Base-by-base conservation (phyloP, 2,329 filamentous ascomycete genomes). In the Botrytis hyacinthi region DNA sequence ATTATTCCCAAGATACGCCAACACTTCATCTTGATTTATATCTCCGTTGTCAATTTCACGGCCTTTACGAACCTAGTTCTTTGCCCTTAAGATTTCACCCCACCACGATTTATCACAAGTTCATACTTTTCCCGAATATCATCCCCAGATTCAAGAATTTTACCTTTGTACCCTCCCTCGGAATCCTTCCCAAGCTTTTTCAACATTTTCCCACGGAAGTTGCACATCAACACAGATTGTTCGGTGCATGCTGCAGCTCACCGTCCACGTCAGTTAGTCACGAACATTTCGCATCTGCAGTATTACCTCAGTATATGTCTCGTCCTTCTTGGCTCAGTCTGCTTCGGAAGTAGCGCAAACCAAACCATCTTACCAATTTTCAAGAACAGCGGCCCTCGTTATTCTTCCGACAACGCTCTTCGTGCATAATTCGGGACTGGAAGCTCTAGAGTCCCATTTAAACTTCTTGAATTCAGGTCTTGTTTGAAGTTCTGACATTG, bases 231-330 rank as follows among this genome's bases (percentile, higher is more conserved):
- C 65, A 73, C 51, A 63, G 73, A 62, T 74, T 60, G 42, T 59
- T 74, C 71, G 75, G 73, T 73, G 66, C 71, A 72, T 74, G 73
- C 76, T 78, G 77, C 76, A 76, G 74, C 73, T 76, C 75, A 76
- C 74, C 74, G 74, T 76, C 74, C 76, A 78, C 75, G 75, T 79
- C 76, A 77, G 73, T 75, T 73, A 62, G 70, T 76, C 77, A 77
- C 77, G 73, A 78, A 76, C 73, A 75, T 76, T 77, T 68, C 70
- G 74, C 73, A 75, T 71, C 78, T 80, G 78, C 76, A 66, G 79
- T 80, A 78, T 78, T 77, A 80, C 78, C 78, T 78, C 76, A 76
- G 67, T 76, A 75, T 74, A 74, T 75, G 42, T 73, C 74, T 78
- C 76, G 73, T 74, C 76, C 75, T 70, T 75, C 73, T 75, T 77